These are phyloP conservation scores for Aspergillus bertholletiae DNA, from an alignment of 495 filamentous ascomycete species.

Conservation along the genomic window DNA sequence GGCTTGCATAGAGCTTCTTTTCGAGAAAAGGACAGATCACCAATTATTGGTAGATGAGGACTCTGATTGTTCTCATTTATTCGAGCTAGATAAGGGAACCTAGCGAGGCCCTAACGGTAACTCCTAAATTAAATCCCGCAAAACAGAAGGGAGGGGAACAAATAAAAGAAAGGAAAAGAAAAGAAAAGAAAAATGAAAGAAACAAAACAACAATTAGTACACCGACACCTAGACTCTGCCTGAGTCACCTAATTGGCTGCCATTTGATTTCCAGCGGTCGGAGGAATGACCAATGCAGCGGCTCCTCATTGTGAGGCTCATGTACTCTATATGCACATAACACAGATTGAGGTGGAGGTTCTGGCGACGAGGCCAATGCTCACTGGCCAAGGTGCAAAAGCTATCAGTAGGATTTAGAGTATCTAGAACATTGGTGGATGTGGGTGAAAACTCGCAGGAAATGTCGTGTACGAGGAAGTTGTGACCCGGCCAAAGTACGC, in stretches of 20 bases:
- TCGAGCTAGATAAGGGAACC: no score
- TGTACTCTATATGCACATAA: background rate
- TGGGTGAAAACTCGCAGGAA: background rate
- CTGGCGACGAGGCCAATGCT: background rate
- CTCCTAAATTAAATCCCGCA: no score
- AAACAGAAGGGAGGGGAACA: no score
- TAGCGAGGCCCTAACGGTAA: no score
- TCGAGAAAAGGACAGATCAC: background rate
- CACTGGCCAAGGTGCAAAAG: background rate
- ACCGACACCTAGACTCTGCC: background rate
- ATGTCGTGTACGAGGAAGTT: no score
- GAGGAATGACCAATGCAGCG: background rate
- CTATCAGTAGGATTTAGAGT: background rate
- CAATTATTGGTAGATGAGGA: no score
- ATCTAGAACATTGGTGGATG: background rate
- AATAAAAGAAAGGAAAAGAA: no score
- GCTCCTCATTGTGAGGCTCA: conserved; percentile 4
- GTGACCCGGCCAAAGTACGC: no score
- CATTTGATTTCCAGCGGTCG: conserved; percentile 1
- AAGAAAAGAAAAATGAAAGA: no score
- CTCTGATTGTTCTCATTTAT: no score
- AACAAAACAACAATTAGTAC: no score
- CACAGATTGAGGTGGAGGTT: background rate
- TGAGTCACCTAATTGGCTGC: background rate
- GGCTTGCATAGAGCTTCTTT: background rate